These are phyloP conservation scores for Syzygium jambos DNA, from an alignment of 345 rosid genomes.

Conservation along the genomic window DNA sequence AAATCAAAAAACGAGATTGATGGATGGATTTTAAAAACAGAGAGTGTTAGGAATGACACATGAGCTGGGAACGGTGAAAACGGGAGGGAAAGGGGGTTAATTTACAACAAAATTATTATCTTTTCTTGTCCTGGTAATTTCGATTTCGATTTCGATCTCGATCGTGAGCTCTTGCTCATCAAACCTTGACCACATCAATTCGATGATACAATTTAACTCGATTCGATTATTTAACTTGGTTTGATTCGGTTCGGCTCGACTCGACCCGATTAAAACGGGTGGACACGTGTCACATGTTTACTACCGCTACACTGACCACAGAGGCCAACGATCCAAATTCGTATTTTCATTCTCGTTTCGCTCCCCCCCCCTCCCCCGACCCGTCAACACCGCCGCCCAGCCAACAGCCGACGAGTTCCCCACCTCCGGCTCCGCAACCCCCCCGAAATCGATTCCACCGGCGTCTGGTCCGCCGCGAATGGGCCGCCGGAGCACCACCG, in stretches of 20 bases:
- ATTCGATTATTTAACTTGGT: no score
- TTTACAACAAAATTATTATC: no score
- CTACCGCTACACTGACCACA: neutral
- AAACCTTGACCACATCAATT: no score
- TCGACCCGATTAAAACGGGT: neutral
- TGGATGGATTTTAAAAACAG: fast-evolving
- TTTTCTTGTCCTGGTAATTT: neutral
- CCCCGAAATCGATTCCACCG: neutral
- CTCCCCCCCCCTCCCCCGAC: neutral
- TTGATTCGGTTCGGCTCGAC: neutral
- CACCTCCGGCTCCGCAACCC: neutral
- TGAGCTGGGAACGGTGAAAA: no score
- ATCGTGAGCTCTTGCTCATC: no score
- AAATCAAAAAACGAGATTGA: no score
- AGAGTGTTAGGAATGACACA: no score
- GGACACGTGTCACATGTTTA: neutral
- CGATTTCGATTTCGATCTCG: neutral
- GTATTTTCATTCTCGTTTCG: neutral
- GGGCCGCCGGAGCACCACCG: neutral
- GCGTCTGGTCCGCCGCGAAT: neutral
- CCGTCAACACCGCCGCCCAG: neutral
- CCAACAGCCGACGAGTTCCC: neutral
- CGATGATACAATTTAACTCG: neutral
- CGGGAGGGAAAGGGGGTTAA: no score
- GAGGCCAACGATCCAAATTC: neutral